Percentiles rank a stretch among this genome's conserved stretches.
These are phyloP conservation scores for Septoria petroselini DNA, from an alignment of 2,329 filamentous ascomycete genomes.

Conservation along the genomic window DNA sequence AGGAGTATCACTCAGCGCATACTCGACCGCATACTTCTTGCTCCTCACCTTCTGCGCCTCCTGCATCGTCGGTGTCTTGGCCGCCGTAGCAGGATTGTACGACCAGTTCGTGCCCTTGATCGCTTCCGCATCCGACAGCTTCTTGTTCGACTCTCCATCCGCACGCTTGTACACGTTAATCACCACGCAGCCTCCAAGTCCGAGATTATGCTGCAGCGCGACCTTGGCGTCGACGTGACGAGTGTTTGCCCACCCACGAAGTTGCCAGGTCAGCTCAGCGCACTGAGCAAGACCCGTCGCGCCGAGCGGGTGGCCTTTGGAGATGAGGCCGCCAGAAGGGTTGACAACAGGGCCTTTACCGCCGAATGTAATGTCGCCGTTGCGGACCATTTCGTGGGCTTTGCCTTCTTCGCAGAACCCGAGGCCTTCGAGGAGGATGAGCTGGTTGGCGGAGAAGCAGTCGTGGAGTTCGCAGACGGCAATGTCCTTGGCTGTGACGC, in stretches of 20 bases:
- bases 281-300: slow-evolving; percentile 95
- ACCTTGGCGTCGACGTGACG: slow-evolving; percentile 64
- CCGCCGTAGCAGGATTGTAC: slow-evolving; percentile 88
- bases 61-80: slow-evolving; percentile 78
- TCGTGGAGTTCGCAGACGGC: slow-evolving; percentile 91
- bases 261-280: slow-evolving; percentile 90
- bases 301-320: slow-evolving; percentile 91
- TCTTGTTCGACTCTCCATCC: slow-evolving; percentile 65
- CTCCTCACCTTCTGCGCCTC: slow-evolving; percentile 69
- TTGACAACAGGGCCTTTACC: slow-evolving; percentile 76
- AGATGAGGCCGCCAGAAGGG: slow-evolving; percentile 90
- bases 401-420: slow-evolving; percentile 74
- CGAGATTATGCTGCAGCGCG: slow-evolving; percentile 88
- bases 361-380: slow-evolving; percentile 88
- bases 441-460: slow-evolving; percentile 94
- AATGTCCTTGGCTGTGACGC: slow-evolving; percentile 63
- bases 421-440: slow-evolving; percentile 83
- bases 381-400: slow-evolving; percentile 85
- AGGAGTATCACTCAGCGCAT: slow-evolving; percentile 73
- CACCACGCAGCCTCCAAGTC: slow-evolving; percentile 84
- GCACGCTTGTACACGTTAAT: slow-evolving; percentile 84
- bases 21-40: slow-evolving; percentile 64
- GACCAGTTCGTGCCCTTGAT: slow-evolving; percentile 67
- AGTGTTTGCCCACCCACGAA: slow-evolving; percentile 91
- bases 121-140: slow-evolving; percentile 61